phyloP scores from a whole-genome alignment of 805 yeast species.

The Yarrowia osloensis region DNA sequence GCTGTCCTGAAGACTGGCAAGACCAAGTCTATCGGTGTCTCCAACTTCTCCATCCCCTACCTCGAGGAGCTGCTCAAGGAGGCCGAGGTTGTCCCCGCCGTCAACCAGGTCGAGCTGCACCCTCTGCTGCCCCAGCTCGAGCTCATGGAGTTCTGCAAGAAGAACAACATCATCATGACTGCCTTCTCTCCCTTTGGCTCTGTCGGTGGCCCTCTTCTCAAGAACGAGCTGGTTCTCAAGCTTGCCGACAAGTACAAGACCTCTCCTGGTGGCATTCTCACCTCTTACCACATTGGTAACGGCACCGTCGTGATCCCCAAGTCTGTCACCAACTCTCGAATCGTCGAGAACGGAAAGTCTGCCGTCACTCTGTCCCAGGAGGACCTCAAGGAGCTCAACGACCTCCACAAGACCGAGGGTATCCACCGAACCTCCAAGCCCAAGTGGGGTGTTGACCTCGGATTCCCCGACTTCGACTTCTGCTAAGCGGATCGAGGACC shows the following conservation, averaged over 20 bases:
- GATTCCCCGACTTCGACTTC: constrained; percentile 35
- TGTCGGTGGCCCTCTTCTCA: constrained; percentile 63
- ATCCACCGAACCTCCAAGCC: constrained; percentile 37
- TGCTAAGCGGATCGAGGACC: constrained; percentile 13
- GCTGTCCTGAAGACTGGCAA: constrained; percentile 49
- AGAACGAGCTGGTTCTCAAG: constrained; percentile 51
- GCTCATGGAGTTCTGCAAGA: constrained; percentile 54
- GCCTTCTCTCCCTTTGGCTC: constrained; percentile 78
- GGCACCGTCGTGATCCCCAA: constrained; percentile 69
- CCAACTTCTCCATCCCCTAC: constrained; percentile 63
- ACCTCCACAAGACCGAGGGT: constrained; percentile 40
- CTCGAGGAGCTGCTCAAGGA: constrained; percentile 52
- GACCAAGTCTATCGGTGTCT: constrained; percentile 71
- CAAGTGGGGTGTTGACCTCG: constrained; percentile 40
- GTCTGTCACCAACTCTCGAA: constrained; percentile 67
- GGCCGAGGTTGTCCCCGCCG: constrained; percentile 61
- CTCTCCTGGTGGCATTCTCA: constrained; percentile 57
- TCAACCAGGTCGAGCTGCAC: constrained; percentile 76
- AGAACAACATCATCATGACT: constrained; percentile 58
- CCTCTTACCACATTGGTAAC: constrained; percentile 63
- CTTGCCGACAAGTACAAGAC: constrained; percentile 60
- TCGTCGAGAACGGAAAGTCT: constrained; percentile 47
- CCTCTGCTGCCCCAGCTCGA: constrained; percentile 69
- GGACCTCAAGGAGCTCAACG: constrained; percentile 46
- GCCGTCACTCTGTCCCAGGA: constrained; percentile 47